Evolutionary conservation across 371 early-diverging fungal species (phyloP), one percentile per base, ranked within the genome.

Genomic region (Cokeromyces recurvatus): DNA sequence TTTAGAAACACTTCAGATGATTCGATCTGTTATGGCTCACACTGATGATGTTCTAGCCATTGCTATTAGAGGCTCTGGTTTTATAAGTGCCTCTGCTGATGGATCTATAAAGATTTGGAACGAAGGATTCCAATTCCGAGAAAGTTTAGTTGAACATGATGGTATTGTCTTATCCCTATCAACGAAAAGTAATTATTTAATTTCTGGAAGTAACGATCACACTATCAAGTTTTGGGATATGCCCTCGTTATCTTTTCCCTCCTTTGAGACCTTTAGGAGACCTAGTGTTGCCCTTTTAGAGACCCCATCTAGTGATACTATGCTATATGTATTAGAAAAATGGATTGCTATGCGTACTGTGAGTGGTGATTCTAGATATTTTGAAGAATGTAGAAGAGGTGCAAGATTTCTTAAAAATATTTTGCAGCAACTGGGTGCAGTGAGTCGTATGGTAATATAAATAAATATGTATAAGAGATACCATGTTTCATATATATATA

Each of bases 71-170:
- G 62, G 64, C 11, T 62, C 76, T 19, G 71, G 74, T 35, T 59
- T 90, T 35, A 82, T 81, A 22, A 82, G 85, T 45, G 87, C 83
- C 4, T 84, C 86, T 12, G 86, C 86, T 4, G 90, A 91, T 64
- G 89, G 87, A 20, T 73, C 73, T 25, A 82, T 90, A 32, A 55
- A 55, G 27, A 31, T 69, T 52, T 94, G 94, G 94, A 77, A 75
- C 39, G 63, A 77, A 44, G 76, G 78, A 36, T 85, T 90, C 43
- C 80, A 82, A 43, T 74, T 76, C 12, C 46, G 77, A 27, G 81
- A 85, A 29, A 70, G 78, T 20, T 71, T 84, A 51, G 56, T 54
- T 14, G 85, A 81, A 22, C 86, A 84, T 51, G 71, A 68, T 23
- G 85, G 83, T 27, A 73, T 77, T 39, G 79, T 91, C 0, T 62